Evolutionary conservation across 2,329 filamentous ascomycete genomes (phyloP), one percentile per base, ranked within the genome.

Genomic region (Hypoxylon sp.): DNA sequence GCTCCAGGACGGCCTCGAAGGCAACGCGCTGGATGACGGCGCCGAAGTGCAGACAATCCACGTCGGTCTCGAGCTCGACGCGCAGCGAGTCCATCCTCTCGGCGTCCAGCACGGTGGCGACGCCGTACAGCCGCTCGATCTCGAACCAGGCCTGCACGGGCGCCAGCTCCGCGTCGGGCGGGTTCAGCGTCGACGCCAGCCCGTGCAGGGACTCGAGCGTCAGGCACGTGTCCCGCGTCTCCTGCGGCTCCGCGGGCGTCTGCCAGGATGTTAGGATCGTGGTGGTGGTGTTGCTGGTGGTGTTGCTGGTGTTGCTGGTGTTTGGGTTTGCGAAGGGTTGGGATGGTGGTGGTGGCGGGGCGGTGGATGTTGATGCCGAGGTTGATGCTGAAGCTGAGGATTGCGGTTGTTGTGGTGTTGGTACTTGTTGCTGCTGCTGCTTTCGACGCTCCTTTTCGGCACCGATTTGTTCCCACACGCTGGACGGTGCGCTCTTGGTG

Each of bases 91-190:
- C 71, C 29, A 79, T 59, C 25, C 71, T 63, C 15, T 60, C 61
- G 0, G 45, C 46, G 34, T 70, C 62, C 41, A 77, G 62, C n/a
- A 79, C 66, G 11, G 69, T 43, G 7, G 58, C 69, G n/a, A 67
- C 55, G 15, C 74, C 72, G 57, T 75, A 79, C 26, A 69, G 62
- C 3, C 55, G 63, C 16, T 72, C 73, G 17, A 81, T 71, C 69
- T 81, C 78, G 63, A 81, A 82, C 78, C 78, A 81, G 1, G 74
- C 78, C 66, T 81, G 78, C 17, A 81, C 75, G 11, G 79, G 78
- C 19, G 78, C 74, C 27, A 81, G 62, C 62, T 81, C 78, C 12
- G 16, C n/a, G 40, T 68, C 67, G 19, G 72, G 69, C 3, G 71
- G 69, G 62, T 75, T 77, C 16, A 81, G 69, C 30, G 73, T 72